Base-by-base conservation (phyloP, 305 asterid genomes). In the Fraxinus velutina region DNA sequence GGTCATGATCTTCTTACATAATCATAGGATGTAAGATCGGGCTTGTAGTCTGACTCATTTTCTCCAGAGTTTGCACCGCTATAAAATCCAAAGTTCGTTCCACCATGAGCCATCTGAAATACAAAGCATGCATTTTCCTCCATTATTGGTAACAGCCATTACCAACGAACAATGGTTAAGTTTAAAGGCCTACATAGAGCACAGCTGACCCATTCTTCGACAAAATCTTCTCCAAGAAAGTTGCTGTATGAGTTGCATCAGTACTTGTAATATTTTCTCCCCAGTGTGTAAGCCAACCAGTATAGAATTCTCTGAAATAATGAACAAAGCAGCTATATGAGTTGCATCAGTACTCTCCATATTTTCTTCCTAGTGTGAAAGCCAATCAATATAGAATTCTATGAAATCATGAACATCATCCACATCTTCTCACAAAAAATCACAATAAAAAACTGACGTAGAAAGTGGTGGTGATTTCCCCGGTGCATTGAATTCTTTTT, bases 201-300 rank as follows among this genome's bases (percentile, higher is more conserved):
- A 95, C 94, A 84, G 90, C 97, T 70, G 99, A 95, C 30, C 98
- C 99, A 84, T 95, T 95, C 85, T 81, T 88, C 2, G 92, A 86
- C 86, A 93, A 91, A 80, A 95, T 92, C 85, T 85, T 92, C 68
- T 92, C 99, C 89, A 95, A 87, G 89, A 84, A 85, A 62, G 82
- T 55, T 82, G 98, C 97, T 44, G 98, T 92, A 81, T 76, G 87
- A 82, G 85, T 47, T 75, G 99, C 96, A 86, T 85, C 97, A n/a
- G 98, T 92, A 82, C 87, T 92, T 75, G 98, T 97, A 79, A 88
- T 87, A 15, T 85, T 90, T 87, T 93, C 99, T 81, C 94, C 95
- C 99, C 97, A 92, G 82, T 95, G 98, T 22, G 98, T 95, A 81
- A 93, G 97, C 99, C 98, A 95, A 47, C 98, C 99, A 62, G 99